These are phyloP conservation scores for Posidonia australis DNA, from an alignment of 106 monocot genomes.

Conservation along the genomic window DNA sequence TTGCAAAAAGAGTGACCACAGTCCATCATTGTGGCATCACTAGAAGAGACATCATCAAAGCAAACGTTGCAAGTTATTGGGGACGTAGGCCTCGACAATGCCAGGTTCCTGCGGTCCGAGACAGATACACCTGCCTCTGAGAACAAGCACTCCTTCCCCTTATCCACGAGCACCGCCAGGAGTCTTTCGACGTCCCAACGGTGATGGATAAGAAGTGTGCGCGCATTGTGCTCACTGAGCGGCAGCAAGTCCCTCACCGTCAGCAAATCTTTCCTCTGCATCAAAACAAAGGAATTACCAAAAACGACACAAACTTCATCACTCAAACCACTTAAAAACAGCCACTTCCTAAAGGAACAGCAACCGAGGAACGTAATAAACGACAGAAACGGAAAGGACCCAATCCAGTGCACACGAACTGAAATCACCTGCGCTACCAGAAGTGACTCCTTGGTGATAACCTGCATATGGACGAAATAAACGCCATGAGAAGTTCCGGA, in stretches of 20 bases:
- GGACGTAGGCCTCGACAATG: constrained; percentile 6
- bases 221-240: constrained; percentile 73
- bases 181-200: constrained; percentile 84
- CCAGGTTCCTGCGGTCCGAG: constrained; percentile 8
- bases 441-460: constrained; percentile 80
- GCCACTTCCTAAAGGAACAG: neutral
- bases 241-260: constrained; percentile 79
- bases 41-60: constrained; percentile 47
- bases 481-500: neutral
- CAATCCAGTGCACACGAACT: neutral
- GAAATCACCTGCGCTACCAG: constrained; percentile 71
- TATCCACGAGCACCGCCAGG: constrained; percentile 61
- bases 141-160: constrained; percentile 59
- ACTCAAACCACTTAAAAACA: neutral
- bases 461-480: constrained; percentile 23
- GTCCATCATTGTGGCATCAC: constrained; percentile 46
- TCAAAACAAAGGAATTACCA: neutral
- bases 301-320: neutral
- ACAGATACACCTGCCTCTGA: constrained; percentile 62
- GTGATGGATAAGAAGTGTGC: constrained; percentile 78
- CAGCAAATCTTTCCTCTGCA: constrained; percentile 68
- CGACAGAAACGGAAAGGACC: neutral
- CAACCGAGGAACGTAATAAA: neutral
- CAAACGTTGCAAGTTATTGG: constrained; percentile 46
- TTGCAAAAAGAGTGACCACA: constrained; percentile 74